Evolutionary conservation across 345 rosid species (phyloP).

Genomic region (Excoecaria cochinchinensis): DNA sequence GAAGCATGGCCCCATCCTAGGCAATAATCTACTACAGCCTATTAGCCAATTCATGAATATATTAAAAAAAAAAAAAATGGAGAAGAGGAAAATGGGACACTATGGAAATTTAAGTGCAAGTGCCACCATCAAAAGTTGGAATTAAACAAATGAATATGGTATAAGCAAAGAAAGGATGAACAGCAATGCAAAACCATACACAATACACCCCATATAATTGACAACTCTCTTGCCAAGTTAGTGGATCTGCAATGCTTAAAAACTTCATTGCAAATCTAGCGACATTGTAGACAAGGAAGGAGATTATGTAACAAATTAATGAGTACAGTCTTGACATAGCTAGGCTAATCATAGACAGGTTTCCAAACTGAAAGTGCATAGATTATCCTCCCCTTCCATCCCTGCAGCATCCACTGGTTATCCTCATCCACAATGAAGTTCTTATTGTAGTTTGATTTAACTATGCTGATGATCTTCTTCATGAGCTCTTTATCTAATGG

Average conservation of each 20-base stretch:
- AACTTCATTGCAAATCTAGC: neutral
- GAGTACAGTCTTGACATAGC: neutral
- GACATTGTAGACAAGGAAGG: neutral
- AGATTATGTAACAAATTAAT: no score
- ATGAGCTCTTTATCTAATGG: slow-evolving; percentile 16
- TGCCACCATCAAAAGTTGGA: neutral
- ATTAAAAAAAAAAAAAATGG: neutral
- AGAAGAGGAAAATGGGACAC: neutral
- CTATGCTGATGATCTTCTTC: neutral
- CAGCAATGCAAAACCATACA: neutral
- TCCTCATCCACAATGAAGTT: slow-evolving; percentile 26
- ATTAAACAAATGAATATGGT: neutral
- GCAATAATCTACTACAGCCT: no score
- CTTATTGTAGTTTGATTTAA: slow-evolving; percentile 8
- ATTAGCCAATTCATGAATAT: no score
- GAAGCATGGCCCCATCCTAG: neutral
- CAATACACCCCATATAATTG: neutral
- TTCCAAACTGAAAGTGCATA: slow-evolving; percentile 44
- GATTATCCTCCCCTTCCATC: slow-evolving; percentile 28
- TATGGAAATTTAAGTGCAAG: neutral
- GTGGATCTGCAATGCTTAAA: neutral
- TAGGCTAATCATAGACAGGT: neutral
- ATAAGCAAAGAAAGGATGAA: neutral
- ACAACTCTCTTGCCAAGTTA: neutral
- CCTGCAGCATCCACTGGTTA: slow-evolving; percentile 29